phyloP scores from a whole-genome alignment of 73 alveolate species.

The Paramecium sexaurelia region DNA sequence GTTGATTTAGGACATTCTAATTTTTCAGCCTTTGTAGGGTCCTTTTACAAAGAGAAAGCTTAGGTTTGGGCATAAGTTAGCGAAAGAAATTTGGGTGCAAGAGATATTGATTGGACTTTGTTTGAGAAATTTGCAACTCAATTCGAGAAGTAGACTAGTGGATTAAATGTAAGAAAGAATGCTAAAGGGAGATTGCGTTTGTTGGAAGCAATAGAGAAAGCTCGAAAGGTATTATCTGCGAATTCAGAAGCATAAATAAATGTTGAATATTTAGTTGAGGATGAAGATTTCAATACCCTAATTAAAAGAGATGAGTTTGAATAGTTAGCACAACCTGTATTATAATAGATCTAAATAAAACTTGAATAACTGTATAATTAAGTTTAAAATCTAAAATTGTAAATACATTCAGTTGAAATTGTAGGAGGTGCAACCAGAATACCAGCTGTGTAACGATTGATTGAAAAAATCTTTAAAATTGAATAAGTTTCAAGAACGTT shows the following conservation, averaged over 20 bases:
- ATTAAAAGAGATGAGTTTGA: constrained; percentile 93
- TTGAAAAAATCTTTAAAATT: constrained; percentile 85
- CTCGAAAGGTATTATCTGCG: constrained; percentile 93
- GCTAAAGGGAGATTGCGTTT: constrained; percentile 88
- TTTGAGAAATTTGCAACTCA: constrained; percentile 85
- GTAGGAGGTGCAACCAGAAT: constrained; percentile 97
- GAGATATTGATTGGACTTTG: constrained; percentile 91
- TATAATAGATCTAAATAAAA: neutral
- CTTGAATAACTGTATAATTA: neutral
- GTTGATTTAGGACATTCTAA: constrained; percentile 97
- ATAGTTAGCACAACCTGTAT: constrained; percentile 68
- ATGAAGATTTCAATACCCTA: constrained; percentile 87
- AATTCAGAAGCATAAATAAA: constrained; percentile 86
- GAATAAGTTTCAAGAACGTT: constrained; percentile 93
- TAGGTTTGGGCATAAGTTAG: constrained; percentile 81
- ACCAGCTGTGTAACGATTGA: constrained; percentile 85
- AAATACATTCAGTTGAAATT: constrained; percentile 93
- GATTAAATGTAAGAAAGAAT: constrained; percentile 85
- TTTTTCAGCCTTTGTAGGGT: constrained; percentile 87
- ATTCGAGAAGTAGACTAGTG: constrained; percentile 79
- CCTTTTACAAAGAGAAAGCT: constrained; percentile 85
- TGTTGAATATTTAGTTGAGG: constrained; percentile 94
- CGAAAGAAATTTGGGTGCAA: constrained; percentile 96
- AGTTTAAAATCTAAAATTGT: constrained; percentile 73
- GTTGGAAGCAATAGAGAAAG: constrained; percentile 93